Evolutionary conservation across 257 asterid genomes (phyloP), one percentile per base, ranked within the genome.

Genomic region (Salvia hispanica): DNA sequence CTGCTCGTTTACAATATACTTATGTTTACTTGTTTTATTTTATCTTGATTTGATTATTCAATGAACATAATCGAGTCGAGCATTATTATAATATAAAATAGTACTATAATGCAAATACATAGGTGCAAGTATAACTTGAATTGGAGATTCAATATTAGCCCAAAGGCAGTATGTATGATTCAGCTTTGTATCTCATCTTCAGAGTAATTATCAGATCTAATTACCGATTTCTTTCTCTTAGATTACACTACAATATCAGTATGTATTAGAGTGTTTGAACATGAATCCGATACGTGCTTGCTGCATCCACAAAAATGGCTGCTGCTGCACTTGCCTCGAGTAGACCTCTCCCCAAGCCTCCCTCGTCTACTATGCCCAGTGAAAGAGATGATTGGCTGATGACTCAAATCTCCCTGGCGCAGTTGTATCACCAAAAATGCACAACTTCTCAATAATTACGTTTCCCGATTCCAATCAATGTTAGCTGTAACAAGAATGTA

Each of bases 401-500:
- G 45, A 7, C 45, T 7, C 45, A 40, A 40, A 7, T 40, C 57
- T 44, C 7, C 48, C 40, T 6, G 40, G 28, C 31, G 18, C 13
- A 5, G 9, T 25, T 3, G 45, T 40, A 40, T 40, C 45, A 40
- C 45, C 45, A 40, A 7, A 8, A 40, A 40, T 6, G 43, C 4
- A 12, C 11, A 8, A 40, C 25, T 10, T 9, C 45, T 58, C 18
- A 65, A 7, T 37, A 51, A 36, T 9, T 59, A 59, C 21, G 3
- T 42, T 66, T 73, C 13, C 77, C 69, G 3, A 73, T 66, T 50
- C 75, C 75, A 10, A 71, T 71, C 43, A 62, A 42, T 5, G 58
- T 25, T 28, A 71, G 62, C 75, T 61, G 75, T 3, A 9, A 4
- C 39, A 6, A 13, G 12, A 37, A 51, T 43, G 15, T 7, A 5